Conservation (phyloP, 2,329 filamentous ascomycete species). For the Lachnellula arida region DNA sequence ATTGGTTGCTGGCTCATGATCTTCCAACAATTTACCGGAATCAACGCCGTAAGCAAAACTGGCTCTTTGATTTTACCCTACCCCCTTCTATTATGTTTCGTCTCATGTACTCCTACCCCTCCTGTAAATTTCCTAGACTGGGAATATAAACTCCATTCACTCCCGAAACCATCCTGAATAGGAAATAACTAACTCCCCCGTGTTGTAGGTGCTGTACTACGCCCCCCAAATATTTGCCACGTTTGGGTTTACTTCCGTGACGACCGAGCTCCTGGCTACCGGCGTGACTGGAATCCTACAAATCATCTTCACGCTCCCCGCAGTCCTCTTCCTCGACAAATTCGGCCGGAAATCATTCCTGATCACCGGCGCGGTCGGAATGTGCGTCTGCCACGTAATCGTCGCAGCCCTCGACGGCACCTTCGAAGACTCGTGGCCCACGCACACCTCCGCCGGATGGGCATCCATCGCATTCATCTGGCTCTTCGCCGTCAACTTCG, state of each 20-base stretch:
- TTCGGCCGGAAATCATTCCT: conserved; percentile 58
- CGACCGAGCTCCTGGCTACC: conserved; percentile 56
- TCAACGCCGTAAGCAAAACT: conserved; percentile 31
- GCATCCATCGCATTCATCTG: conserved; percentile 34
- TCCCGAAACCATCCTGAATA: too few species aligned
- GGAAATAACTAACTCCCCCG: too few species aligned
- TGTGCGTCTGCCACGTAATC: conserved; percentile 59
- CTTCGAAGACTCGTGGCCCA: conserved; percentile 35
- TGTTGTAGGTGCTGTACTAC: too few species aligned
- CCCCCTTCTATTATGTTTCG: too few species aligned
- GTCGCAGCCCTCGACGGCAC: conserved; percentile 39
- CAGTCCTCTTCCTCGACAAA: conserved; percentile 61
- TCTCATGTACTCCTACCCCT: too few species aligned
- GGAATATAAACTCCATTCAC: too few species aligned
- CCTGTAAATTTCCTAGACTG: too few species aligned
- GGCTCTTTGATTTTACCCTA: too few species aligned
- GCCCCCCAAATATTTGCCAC: conserved; percentile 42
- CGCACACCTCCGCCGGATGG: conserved; percentile 37
- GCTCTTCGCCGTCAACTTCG: conserved; percentile 31
- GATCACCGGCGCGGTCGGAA: conserved; percentile 60
- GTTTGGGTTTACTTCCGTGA: conserved; percentile 39
- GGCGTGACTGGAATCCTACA: conserved; percentile 66
- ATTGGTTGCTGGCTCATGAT: conserved; percentile 44
- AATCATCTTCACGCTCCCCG: conserved; percentile 60
- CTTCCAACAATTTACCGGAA: conserved; percentile 43